Percentiles rank a stretch among this genome's conserved stretches.
Conservation (phyloP, 2,329 filamentous ascomycete species). For the Aspergillus spinulosporus region DNA sequence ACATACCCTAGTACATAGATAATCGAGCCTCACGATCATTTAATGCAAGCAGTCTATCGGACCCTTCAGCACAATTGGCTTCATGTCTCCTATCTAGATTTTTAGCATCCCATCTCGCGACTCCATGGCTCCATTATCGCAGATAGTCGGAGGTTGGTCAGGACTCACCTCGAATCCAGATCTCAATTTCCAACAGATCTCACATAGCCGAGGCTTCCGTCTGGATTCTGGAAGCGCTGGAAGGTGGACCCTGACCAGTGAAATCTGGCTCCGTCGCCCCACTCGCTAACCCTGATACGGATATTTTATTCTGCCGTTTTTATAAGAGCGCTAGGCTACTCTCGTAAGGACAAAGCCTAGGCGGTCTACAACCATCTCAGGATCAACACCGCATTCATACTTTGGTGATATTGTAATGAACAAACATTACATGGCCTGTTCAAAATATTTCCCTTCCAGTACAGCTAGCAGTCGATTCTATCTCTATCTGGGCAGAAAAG, state of each 20-base stretch:
- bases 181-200: not conserved
- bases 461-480: no score
- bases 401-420: not conserved
- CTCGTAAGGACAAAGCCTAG: not conserved
- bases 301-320: not conserved
- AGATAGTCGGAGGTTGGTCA: no score
- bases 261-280: not conserved
- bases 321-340: not conserved
- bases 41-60: not conserved
- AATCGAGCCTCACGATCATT: constrained; percentile 1
- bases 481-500: no score
- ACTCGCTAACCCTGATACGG: not conserved
- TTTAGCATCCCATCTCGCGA: no score
- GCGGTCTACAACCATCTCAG: not conserved
- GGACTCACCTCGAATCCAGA: no score
- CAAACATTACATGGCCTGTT: no score
- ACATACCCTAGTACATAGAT: constrained; percentile 12
- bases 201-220: not conserved
- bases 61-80: not conserved
- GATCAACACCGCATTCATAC: not conserved
- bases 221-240: not conserved
- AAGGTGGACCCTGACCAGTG: not conserved
- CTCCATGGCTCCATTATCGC: no score
- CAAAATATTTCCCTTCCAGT: no score
- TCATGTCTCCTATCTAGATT: not conserved